Percentiles rank a stretch among this genome's conserved stretches.
These are phyloP conservation scores for Gryganskiella cystojenkinii DNA, from an alignment of 192 early-diverging fungal genomes.

Conservation along the genomic window DNA sequence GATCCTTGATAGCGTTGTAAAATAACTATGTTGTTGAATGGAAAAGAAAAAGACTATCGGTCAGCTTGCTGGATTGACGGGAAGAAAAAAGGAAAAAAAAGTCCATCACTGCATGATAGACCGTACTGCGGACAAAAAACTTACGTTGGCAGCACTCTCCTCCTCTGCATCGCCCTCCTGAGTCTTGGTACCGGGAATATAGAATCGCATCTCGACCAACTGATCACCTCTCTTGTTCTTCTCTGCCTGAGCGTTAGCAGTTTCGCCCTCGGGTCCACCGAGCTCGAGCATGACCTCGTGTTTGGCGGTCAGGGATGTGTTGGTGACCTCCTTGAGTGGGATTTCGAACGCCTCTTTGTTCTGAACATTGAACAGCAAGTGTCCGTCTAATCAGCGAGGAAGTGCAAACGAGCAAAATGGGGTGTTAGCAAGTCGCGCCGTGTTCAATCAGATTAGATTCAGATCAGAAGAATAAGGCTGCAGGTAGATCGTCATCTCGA, in stretches of 20 bases:
- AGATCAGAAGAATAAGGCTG: background rate
- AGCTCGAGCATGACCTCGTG: slow-evolving; percentile 96
- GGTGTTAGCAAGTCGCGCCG: slow-evolving; percentile 2
- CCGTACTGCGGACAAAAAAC: background rate
- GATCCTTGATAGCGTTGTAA: slow-evolving; percentile 91
- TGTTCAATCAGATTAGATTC: no score
- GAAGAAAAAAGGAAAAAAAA: background rate
- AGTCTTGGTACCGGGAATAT: slow-evolving; percentile 81
- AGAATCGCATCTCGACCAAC: slow-evolving; percentile 92
- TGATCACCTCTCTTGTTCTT: slow-evolving; percentile 74
- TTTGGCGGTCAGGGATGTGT: slow-evolving; percentile 84
- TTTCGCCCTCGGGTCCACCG: slow-evolving; percentile 68
- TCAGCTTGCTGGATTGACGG: background rate
- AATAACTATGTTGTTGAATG: slow-evolving; percentile 66
- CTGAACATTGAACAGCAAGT: slow-evolving; percentile 83
- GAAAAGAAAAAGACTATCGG: background rate
- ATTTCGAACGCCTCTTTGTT: slow-evolving; percentile 93
- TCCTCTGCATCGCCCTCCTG: slow-evolving; percentile 63
- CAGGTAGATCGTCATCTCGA: background rate
- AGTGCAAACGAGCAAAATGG: background rate
- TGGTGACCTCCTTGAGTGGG: slow-evolving; percentile 87
- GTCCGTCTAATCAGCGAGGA: slow-evolving; percentile 47
- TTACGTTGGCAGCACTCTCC: slow-evolving; percentile 54
- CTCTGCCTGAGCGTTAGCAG: slow-evolving; percentile 53
- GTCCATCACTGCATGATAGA: background rate